phyloP scores from a whole-genome alignment of 805 yeast genomes.

The Nakazawaea pomicola region DNA sequence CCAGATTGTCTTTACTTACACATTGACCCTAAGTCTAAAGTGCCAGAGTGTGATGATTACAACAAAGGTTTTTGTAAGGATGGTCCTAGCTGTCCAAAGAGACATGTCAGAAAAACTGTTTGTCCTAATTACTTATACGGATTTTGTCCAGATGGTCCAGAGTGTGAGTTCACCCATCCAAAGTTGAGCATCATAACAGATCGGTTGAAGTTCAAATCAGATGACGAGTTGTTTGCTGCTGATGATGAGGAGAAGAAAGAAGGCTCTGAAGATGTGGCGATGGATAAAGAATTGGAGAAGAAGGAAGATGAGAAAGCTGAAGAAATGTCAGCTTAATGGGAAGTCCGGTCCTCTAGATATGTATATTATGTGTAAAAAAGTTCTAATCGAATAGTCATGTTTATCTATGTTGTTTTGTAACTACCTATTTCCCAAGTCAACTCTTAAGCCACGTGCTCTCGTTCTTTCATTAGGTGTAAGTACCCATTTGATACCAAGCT shows the following conservation, averaged over 20 bases:
- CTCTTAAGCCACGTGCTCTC: slow-evolving; percentile 53
- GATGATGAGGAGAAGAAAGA: slow-evolving; percentile 18
- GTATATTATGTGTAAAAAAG: not conserved
- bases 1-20: slow-evolving; percentile 94
- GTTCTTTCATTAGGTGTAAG: slow-evolving; percentile 72
- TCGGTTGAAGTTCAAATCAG: slow-evolving; percentile 39
- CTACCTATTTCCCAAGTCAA: slow-evolving; percentile 32
- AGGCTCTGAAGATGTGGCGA: slow-evolving; percentile 8
- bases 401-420: not conserved
- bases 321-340: too few relatives aligned
- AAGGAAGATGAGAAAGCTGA: not conserved
- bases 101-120: slow-evolving; percentile 71
- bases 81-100: slow-evolving; percentile 79
- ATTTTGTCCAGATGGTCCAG: slow-evolving; percentile 86
- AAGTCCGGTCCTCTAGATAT: too few relatives aligned
- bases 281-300: not conserved
- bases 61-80: slow-evolving; percentile 86
- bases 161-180: slow-evolving; percentile 81
- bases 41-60: slow-evolving; percentile 85
- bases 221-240: slow-evolving; percentile 28
- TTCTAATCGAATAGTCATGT: too few relatives aligned
- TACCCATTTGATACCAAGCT: slow-evolving; percentile 59
- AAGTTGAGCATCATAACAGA: slow-evolving; percentile 53
- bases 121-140: slow-evolving; percentile 86
- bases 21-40: slow-evolving; percentile 80